Conservation (phyloP, 2,329 filamentous ascomycete genomes). For the Penicillium sp. region DNA sequence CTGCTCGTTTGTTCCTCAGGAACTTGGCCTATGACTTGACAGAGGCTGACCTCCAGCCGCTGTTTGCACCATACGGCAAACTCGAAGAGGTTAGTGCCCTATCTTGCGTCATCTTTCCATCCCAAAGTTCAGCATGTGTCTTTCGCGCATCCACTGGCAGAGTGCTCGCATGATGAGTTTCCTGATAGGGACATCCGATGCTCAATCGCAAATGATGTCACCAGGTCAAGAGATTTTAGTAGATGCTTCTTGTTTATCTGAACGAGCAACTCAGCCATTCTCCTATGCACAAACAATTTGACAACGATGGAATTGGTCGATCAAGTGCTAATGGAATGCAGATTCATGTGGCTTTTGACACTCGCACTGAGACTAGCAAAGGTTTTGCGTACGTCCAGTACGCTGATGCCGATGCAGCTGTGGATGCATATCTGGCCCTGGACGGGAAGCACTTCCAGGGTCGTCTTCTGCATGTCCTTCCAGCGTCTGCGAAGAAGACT, state of each 20-base stretch:
- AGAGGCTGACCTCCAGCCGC: slow-evolving; percentile 69
- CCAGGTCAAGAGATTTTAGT: slow-evolving; percentile 97
- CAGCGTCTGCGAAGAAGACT: slow-evolving; percentile 77
- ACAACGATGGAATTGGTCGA: slow-evolving; percentile 22
- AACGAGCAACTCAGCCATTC: slow-evolving; percentile 47
- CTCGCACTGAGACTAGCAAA: slow-evolving; percentile 69
- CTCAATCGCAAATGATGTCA: slow-evolving; percentile 80
- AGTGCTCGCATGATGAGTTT: slow-evolving; percentile 78
- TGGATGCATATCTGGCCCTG: slow-evolving; percentile 72
- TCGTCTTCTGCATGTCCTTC: slow-evolving; percentile 84
- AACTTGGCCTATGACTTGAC: slow-evolving; percentile 81
- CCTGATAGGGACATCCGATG: slow-evolving; percentile 99
- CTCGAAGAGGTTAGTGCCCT: slow-evolving; percentile 76
- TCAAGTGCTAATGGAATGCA: slow-evolving; percentile 52
- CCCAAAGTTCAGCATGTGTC: slow-evolving; percentile 9
- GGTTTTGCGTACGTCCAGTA: slow-evolving; percentile 89
- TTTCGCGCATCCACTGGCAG: slow-evolving; percentile 17
- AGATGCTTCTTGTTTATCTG: slow-evolving; percentile 94
- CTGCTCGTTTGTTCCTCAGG: slow-evolving; percentile 77
- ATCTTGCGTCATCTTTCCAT: no score
- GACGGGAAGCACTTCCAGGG: slow-evolving; percentile 91
- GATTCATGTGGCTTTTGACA: slow-evolving; percentile 81
- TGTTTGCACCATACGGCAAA: slow-evolving; percentile 69
- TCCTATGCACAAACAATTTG: slow-evolving; percentile 19
- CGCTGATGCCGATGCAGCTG: slow-evolving; percentile 66